Percentiles rank a stretch among this genome's conserved stretches.
phyloP scores from a whole-genome alignment of 345 rosid species.

The Salix purpurea region DNA sequence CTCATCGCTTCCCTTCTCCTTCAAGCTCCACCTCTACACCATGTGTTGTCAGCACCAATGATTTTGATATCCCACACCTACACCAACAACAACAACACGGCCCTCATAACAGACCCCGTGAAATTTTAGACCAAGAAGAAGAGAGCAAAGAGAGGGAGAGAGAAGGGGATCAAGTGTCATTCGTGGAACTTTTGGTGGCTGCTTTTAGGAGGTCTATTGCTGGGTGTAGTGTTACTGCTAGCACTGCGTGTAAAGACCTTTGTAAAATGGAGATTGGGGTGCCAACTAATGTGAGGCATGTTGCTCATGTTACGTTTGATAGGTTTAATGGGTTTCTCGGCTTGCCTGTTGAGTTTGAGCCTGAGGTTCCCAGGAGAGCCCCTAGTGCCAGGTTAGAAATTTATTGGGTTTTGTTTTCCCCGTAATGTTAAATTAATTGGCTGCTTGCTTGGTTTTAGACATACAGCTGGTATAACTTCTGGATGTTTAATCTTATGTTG shows the following conservation, averaged over 20 bases:
- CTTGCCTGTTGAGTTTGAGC: conserved; percentile 95
- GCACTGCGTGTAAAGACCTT: conserved; percentile 41
- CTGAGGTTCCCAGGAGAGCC: conserved; percentile 86
- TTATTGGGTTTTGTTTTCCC: background rate
- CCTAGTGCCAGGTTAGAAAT: conserved; percentile 82
- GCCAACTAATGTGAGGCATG: conserved; percentile 92
- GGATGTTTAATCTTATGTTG: background rate
- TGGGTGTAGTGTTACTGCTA: conserved; percentile 61
- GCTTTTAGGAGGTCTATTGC: conserved; percentile 72
- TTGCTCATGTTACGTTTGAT: conserved; percentile 98
- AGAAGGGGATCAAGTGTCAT: conserved; percentile 64
- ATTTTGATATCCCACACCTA: conserved; percentile 31
- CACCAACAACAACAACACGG: conserved; percentile 15
- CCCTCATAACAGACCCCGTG: conserved; percentile 37
- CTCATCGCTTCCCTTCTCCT: conserved; percentile 76
- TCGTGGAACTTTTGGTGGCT: conserved; percentile 58
- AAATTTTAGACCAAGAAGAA: conserved; percentile 22
- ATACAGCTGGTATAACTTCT: background rate
- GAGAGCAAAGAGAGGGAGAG: conserved; percentile 23
- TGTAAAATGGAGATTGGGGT: conserved; percentile 90
- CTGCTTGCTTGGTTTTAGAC: background rate
- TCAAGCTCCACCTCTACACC: conserved; percentile 74
- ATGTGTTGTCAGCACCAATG: conserved; percentile 30
- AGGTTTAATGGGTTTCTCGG: conserved; percentile 97
- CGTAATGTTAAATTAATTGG: background rate